Conservation (phyloP, 2,329 filamentous ascomycete species). For the Cercospora sp. region DNA sequence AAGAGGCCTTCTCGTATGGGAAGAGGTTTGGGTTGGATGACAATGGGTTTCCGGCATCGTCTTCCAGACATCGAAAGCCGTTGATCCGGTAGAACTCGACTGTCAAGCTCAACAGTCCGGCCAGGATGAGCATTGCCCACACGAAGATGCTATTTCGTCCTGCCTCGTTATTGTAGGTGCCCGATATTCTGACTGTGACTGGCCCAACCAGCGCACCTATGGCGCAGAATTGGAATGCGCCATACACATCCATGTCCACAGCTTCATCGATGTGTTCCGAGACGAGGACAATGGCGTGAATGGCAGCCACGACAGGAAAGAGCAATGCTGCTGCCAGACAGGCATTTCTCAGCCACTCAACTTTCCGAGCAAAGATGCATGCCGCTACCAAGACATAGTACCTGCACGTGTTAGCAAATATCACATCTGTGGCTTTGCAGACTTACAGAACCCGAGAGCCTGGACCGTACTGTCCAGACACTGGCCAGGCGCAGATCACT, state of each 20-base stretch:
- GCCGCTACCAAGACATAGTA: conserved; percentile 64
- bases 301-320: conserved; percentile 62
- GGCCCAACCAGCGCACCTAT: conserved; percentile 66
- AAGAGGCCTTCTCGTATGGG: conserved; percentile 46
- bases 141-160: conserved; percentile 67
- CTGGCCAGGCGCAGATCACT: conserved; percentile 59
- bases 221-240: conserved; percentile 66
- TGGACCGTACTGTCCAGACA: conserved; percentile 59
- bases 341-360: conserved; percentile 62
- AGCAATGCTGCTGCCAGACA: conserved; percentile 64
- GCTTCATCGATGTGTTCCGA: conserved; percentile 62
- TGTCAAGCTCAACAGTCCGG: conserved; percentile 60
- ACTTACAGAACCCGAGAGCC: conserved; percentile 54
- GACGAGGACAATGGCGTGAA: conserved; percentile 64
- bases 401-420: neutral
- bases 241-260: conserved; percentile 68
- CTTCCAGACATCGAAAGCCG: conserved; percentile 46
- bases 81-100: conserved; percentile 64
- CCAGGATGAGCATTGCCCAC: conserved; percentile 63
- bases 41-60: conserved; percentile 43
- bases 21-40: conserved; percentile 45
- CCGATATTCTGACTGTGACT: conserved; percentile 60
- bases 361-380: conserved; percentile 62
- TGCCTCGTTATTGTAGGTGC: conserved; percentile 64
- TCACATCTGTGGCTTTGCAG: neutral